Evolutionary conservation across 2,329 filamentous ascomycete species (phyloP).

Genomic region (Fusarium brachygibbosum): DNA sequence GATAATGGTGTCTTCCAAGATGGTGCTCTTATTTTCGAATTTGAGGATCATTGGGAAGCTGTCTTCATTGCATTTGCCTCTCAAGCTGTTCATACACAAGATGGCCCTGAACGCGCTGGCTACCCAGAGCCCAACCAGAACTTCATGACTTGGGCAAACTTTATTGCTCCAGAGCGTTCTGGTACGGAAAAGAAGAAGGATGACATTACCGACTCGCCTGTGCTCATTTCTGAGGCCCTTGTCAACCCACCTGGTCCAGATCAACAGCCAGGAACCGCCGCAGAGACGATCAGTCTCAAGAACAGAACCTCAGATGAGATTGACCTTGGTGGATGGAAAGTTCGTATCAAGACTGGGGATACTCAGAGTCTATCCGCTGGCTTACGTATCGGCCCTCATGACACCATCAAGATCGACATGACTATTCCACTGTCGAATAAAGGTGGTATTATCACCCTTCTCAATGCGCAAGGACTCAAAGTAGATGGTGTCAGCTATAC

Average conservation of each 20-base stretch:
- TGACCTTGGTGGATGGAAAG: background rate
- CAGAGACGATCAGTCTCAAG: background rate
- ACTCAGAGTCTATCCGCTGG: background rate
- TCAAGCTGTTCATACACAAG: background rate
- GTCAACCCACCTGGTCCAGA: slow-evolving; percentile 1
- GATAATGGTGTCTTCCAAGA: slow-evolving; percentile 1
- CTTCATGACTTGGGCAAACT: background rate
- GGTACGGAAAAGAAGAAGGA: too few relatives aligned
- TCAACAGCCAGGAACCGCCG: background rate
- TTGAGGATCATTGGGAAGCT: background rate
- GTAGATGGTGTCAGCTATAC: slow-evolving; percentile 4
- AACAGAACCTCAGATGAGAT: background rate
- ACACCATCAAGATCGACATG: background rate
- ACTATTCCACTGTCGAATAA: background rate
- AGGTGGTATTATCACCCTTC: background rate
- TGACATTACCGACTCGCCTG: background rate
- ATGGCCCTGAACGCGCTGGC: background rate
- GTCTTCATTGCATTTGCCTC: slow-evolving; percentile 3
- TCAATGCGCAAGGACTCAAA: background rate
- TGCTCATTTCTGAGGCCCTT: background rate
- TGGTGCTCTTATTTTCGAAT: background rate
- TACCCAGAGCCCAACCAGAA: background rate
- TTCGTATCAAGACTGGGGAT: slow-evolving; percentile 1
- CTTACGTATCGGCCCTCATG: background rate
- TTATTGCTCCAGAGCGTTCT: background rate